Percentiles rank a stretch among this genome's conserved stretches.
phyloP scores from a whole-genome alignment of 2,329 filamentous ascomycete genomes.

The Ceratocystis diversiconidia region DNA sequence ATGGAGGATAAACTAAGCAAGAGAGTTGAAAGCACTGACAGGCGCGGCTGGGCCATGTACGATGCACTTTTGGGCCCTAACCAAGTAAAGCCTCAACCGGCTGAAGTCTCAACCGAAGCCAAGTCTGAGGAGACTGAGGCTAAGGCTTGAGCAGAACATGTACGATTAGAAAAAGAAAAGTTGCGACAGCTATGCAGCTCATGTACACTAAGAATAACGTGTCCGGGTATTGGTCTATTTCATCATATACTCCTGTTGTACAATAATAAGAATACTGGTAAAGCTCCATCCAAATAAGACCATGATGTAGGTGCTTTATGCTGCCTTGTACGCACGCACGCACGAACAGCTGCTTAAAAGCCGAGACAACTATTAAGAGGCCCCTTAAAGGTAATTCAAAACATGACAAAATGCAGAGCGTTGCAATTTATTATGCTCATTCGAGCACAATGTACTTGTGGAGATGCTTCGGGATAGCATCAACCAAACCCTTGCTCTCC shows the following conservation, averaged over 20 bases:
- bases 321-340: neutral
- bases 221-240: neutral
- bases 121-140: neutral
- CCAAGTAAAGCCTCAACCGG: constrained; percentile 1
- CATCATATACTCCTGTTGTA: constrained; percentile 17
- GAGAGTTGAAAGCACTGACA: constrained; percentile 15
- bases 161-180: constrained; percentile 7
- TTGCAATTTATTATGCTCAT: constrained; percentile 27
- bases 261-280: constrained; percentile 15
- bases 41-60: constrained; percentile 17
- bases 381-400: neutral
- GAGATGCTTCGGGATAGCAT: constrained; percentile 68
- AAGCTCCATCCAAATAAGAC: neutral
- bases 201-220: constrained; percentile 4
- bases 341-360: neutral
- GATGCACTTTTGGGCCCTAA: constrained; percentile 16
- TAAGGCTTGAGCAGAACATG: constrained; percentile 6
- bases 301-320: neutral
- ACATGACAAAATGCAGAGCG: neutral
- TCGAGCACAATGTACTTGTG: constrained; percentile 91
- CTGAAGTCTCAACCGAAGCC: neutral
- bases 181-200: constrained; percentile 4
- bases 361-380: neutral
- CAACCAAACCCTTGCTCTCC: constrained; percentile 66
- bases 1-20: constrained; percentile 24